phyloP scores from a whole-genome alignment of 352 stramenopile genomes.

The Globisporangium acanthophoron region DNA sequence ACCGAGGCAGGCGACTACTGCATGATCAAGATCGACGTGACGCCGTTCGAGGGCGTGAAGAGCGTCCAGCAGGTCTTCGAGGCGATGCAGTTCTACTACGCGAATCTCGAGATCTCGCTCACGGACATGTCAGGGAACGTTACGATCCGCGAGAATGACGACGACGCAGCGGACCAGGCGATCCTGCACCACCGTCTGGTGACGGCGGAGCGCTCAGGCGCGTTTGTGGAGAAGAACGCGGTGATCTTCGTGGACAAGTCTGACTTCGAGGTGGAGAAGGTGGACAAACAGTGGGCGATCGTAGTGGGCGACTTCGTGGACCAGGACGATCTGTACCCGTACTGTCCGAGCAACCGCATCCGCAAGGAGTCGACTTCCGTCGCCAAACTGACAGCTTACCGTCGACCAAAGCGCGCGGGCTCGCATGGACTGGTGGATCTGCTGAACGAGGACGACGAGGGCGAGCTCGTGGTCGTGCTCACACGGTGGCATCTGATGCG shows the following conservation, averaged over 20 bases:
- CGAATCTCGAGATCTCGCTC: slow-evolving; percentile 54
- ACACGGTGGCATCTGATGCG: slow-evolving; percentile 7
- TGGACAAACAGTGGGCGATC: slow-evolving; percentile 4
- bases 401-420: background rate
- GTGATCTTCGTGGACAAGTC: slow-evolving; percentile 13
- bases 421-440: background rate
- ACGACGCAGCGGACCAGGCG: slow-evolving; percentile 5
- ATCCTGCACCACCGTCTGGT: slow-evolving; percentile 8
- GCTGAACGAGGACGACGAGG: background rate
- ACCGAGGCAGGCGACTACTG: slow-evolving; percentile 34
- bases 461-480: slow-evolving; percentile 4
- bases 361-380: slow-evolving; percentile 18
- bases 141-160: slow-evolving; percentile 12
- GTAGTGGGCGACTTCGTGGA: slow-evolving; percentile 8
- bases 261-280: background rate
- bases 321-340: slow-evolving; percentile 15
- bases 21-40: slow-evolving; percentile 37
- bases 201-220: background rate
- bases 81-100: slow-evolving; percentile 31
- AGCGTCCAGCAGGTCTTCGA: slow-evolving; percentile 35
- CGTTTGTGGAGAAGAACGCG: slow-evolving; percentile 3
- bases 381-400: slow-evolving; percentile 3
- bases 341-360: slow-evolving; percentile 9
- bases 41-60: slow-evolving; percentile 31
- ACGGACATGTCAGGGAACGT: slow-evolving; percentile 20